Evolutionary conservation across 768 basidiomycete species (phyloP).

Genomic region (Boletus rubropictus): DNA sequence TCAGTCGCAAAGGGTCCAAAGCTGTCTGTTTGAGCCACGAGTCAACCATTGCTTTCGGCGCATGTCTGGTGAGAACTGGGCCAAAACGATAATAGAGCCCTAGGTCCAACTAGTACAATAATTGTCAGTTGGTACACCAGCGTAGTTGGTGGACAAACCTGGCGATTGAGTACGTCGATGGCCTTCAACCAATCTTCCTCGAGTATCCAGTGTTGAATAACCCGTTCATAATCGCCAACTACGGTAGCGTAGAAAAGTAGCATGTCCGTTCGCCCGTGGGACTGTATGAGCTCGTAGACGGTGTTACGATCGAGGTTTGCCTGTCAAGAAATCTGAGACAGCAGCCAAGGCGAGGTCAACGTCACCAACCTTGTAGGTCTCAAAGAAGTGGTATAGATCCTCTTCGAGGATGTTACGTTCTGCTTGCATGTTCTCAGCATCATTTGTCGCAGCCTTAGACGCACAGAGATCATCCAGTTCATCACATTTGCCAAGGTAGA

Average conservation of each 20-base stretch:
- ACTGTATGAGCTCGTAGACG: constrained; percentile 87
- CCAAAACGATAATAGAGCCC: constrained; percentile 93
- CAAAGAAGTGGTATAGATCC: constrained; percentile 87
- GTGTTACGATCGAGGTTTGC: constrained; percentile 78
- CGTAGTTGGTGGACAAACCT: constrained; percentile 42
- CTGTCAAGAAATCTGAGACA: constrained; percentile 35
- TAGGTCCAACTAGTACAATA: constrained; percentile 55
- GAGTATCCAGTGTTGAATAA: constrained; percentile 87
- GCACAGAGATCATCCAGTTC: constrained; percentile 92
- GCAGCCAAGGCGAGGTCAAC: background rate
- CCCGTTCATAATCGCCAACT: constrained; percentile 76
- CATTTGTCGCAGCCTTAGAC: constrained; percentile 73
- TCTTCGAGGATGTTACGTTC: constrained; percentile 86
- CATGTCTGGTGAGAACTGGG: constrained; percentile 78
- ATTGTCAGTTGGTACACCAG: background rate
- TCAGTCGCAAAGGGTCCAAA: constrained; percentile 76
- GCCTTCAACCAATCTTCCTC: constrained; percentile 92
- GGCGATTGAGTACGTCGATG: constrained; percentile 83
- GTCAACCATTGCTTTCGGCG: constrained; percentile 86
- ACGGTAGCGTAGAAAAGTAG: constrained; percentile 83
- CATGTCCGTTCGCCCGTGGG: constrained; percentile 90
- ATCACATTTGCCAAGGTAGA: constrained; percentile 94
- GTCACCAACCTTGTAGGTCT: constrained; percentile 78
- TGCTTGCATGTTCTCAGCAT: constrained; percentile 76
- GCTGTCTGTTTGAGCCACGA: constrained; percentile 81